These are phyloP conservation scores for Paracoccidioides brasiliensis DNA, from an alignment of 2,329 filamentous ascomycete species.

Conservation along the genomic window DNA sequence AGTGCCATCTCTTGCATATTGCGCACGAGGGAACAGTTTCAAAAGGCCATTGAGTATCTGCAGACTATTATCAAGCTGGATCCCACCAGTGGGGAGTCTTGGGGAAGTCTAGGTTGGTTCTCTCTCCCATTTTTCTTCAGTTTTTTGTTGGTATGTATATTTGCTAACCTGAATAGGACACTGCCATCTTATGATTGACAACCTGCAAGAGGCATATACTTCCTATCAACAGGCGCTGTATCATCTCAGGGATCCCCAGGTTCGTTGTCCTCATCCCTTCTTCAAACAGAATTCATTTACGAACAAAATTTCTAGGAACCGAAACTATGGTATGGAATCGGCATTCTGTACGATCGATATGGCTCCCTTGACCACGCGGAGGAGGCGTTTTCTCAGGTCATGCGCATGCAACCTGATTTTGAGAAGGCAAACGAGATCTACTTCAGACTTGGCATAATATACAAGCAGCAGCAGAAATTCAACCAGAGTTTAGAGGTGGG, in stretches of 20 bases:
- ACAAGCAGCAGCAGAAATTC: slow-evolving; percentile 96
- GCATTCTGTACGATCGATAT: slow-evolving; percentile 92
- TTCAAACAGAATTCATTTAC: background rate
- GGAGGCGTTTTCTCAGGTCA: slow-evolving; percentile 95
- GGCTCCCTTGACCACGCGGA: slow-evolving; percentile 94
- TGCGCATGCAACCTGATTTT: slow-evolving; percentile 95
- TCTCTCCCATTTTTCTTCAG: background rate
- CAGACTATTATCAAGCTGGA: slow-evolving; percentile 86
- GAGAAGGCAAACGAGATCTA: slow-evolving; percentile 99
- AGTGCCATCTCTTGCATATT: slow-evolving; percentile 86
- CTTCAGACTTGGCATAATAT: slow-evolving; percentile 97
- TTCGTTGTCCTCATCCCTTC: slow-evolving; percentile 27
- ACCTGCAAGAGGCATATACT: slow-evolving; percentile 89
- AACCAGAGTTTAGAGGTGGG: slow-evolving; percentile 76
- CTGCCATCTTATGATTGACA: slow-evolving; percentile 98
- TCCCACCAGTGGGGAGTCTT: slow-evolving; percentile 79
- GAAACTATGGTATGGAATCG: slow-evolving; percentile 97
- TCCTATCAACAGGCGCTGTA: slow-evolving; percentile 94
- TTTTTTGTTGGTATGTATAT: background rate
- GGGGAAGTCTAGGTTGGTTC: slow-evolving; percentile 75
- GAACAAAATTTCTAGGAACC: slow-evolving; percentile 52
- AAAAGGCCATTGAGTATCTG: slow-evolving; percentile 85
- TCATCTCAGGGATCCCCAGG: slow-evolving; percentile 85
- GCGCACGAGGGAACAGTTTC: slow-evolving; percentile 83
- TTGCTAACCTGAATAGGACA: slow-evolving; percentile 49